Evolutionary conservation across 2,329 filamentous ascomycete genomes (phyloP), one percentile per base, ranked within the genome.

Genomic region (Claviceps lovelessii): DNA sequence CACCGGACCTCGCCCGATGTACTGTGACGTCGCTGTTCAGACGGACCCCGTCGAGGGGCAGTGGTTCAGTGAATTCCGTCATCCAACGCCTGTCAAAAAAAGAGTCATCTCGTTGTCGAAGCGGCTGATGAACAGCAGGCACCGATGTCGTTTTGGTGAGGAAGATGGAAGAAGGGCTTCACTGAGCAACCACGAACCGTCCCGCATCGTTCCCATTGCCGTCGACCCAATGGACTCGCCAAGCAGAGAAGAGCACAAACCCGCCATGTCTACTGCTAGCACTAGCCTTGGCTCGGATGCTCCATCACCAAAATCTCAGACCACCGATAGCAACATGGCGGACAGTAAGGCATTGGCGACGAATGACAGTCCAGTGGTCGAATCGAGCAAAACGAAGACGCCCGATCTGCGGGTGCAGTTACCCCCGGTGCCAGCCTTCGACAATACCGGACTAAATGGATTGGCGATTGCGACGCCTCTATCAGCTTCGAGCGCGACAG

Each of bases 341-440:
- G 67, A 76, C 55, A 64, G 65, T 3, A 57, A 52, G 3, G 59
- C 62, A 51, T 55, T 63, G 56, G 17, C 59, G 59, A 39, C 57
- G 17, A 53, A 44, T 3, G 41, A 49, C 4, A 10, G 52, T 15
- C 51, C 35, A 6, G 11, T 46, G 6, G 11, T 48, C 11, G 48
- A 55, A 47, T 5, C 51, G 51, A 2, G 48, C n/a, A 75, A 69
- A 60, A 66, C 59, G 44, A 76, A 68, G 54, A 70, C 72, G 1
- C 71, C 72, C 0, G 74, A 79, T 52, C 60, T 79, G 4, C 71
- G 72, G 13, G 76, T 84, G 7, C 78, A 83, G 54, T 68, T 83
- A 65, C 80, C 81, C 8, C 75, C 79, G 2, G 70, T 78, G 1
- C 77, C 79, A 0, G 63, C 69, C 0, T 80, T 83, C 37, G 71